Percentiles rank a stretch among this genome's conserved stretches.
phyloP scores from a whole-genome alignment of 2,329 filamentous ascomycete genomes.

The Phialophora expanda region DNA sequence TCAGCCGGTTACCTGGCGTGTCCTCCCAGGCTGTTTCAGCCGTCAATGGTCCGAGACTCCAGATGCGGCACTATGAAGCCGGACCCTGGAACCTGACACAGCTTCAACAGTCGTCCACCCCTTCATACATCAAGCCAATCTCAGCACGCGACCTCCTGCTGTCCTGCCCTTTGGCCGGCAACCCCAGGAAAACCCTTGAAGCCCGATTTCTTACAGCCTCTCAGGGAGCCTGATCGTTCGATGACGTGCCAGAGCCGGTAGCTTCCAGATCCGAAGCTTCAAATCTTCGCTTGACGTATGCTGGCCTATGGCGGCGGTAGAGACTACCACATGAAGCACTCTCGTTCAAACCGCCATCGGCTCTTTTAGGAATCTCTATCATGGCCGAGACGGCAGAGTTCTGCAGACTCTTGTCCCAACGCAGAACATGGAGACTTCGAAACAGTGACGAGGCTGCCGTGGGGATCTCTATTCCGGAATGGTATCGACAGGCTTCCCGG shows the following conservation, averaged over 20 bases:
- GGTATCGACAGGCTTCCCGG: not conserved
- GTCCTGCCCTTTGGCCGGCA: not conserved
- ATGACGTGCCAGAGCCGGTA: constrained; percentile 15
- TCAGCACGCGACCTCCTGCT: constrained; percentile 4
- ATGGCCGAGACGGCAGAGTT: not conserved
- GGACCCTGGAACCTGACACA: constrained; percentile 13
- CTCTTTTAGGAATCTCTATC: not conserved
- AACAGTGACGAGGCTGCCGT: not conserved
- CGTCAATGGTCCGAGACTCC: constrained; percentile 9
- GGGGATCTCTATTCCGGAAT: not conserved
- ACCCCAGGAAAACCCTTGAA: constrained; percentile 2
- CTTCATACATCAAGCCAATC: constrained; percentile 28
- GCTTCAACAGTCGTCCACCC: constrained; percentile 17
- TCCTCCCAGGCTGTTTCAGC: constrained; percentile 14
- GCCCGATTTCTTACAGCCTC: not conserved
- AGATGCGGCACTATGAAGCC: constrained; percentile 17
- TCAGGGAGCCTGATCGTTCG: not conserved
- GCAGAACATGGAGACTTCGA: not conserved
- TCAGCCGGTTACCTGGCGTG: not conserved
- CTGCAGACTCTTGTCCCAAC: constrained; percentile 1
- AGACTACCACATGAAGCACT: not conserved
- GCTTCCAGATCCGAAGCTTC: constrained; percentile 9
- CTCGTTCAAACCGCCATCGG: not conserved
- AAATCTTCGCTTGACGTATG: not conserved
- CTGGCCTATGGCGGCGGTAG: constrained; percentile 4